Evolutionary conservation across 169 alveolate species (phyloP).

Genomic region (Cryptosporidium parvum): DNA sequence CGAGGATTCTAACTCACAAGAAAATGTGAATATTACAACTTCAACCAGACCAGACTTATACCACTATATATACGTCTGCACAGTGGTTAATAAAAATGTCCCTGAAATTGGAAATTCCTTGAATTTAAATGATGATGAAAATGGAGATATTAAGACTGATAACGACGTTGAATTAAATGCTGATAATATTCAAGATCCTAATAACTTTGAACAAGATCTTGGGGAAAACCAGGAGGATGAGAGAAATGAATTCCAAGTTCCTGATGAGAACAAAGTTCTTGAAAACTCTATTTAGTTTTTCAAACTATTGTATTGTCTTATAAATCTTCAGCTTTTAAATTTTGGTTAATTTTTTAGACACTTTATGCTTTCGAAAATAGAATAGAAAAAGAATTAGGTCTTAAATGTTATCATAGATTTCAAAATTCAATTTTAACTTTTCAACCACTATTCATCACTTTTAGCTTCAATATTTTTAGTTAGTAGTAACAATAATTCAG

Average conservation of each 20-base stretch:
- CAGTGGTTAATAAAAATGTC: constrained; percentile 5
- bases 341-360: not conserved
- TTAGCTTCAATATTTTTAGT: not conserved
- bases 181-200: not conserved
- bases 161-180: not conserved
- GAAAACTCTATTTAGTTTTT: not conserved
- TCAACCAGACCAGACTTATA: constrained; percentile 55
- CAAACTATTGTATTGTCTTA: not conserved
- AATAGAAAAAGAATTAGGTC: too few relatives aligned
- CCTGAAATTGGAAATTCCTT: not conserved
- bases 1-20: not conserved
- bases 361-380: not conserved
- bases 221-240: not conserved
- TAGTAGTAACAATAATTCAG: too few relatives aligned
- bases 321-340: not conserved
- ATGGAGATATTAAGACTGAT: not conserved
- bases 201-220: not conserved
- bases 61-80: constrained; percentile 80
- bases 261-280: not conserved
- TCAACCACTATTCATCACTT: too few relatives aligned
- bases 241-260: not conserved
- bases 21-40: constrained; percentile 5
- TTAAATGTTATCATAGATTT: too few relatives aligned
- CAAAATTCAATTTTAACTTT: too few relatives aligned
- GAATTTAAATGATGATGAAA: not conserved